Conservation (phyloP, 805 yeast species). For the Starmerella stigmatis region DNA sequence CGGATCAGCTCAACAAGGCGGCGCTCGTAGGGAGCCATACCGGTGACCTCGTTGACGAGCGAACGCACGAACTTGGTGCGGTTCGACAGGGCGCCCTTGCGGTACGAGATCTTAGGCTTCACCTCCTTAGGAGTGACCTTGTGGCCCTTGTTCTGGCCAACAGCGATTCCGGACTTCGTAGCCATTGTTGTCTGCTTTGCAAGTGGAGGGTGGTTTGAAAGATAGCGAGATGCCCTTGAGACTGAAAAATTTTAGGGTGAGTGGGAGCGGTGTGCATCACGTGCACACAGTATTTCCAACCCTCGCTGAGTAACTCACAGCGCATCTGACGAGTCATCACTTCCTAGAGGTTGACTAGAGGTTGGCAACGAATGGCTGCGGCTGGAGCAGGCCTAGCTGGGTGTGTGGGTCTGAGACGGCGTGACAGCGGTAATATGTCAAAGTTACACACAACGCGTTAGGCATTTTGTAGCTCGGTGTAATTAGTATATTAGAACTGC, state of each 20-base stretch:
- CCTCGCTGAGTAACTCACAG: background rate
- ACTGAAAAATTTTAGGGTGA: slow-evolving; percentile 21
- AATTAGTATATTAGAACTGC: too few species aligned
- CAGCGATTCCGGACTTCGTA: slow-evolving; percentile 65
- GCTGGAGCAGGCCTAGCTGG: too few species aligned
- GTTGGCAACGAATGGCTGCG: too few species aligned
- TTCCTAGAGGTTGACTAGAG: too few species aligned
- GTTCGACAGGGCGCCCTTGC: slow-evolving; percentile 94
- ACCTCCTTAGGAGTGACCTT: slow-evolving; percentile 76
- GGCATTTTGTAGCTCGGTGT: too few species aligned
- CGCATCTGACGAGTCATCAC: background rate
- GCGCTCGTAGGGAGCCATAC: slow-evolving; percentile 99
- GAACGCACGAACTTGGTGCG: slow-evolving; percentile 93
- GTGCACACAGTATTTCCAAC: background rate
- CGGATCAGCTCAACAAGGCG: slow-evolving; percentile 98
- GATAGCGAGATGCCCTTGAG: slow-evolving; percentile 1
- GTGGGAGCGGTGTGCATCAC: slow-evolving; percentile 9
- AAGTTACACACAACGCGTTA: too few species aligned
- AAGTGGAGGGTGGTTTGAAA: slow-evolving; percentile 4
- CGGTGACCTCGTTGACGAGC: slow-evolving; percentile 92
- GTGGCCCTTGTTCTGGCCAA: slow-evolving; percentile 99
- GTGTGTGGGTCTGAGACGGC: too few species aligned
- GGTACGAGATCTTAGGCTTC: slow-evolving; percentile 83
- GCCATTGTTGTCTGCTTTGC: slow-evolving; percentile 19
- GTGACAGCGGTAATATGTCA: too few species aligned